Evolutionary conservation across 108 stramenopile species (phyloP), one percentile per base, ranked within the genome.

Genomic region (Cyclostephanos tholiformis): DNA sequence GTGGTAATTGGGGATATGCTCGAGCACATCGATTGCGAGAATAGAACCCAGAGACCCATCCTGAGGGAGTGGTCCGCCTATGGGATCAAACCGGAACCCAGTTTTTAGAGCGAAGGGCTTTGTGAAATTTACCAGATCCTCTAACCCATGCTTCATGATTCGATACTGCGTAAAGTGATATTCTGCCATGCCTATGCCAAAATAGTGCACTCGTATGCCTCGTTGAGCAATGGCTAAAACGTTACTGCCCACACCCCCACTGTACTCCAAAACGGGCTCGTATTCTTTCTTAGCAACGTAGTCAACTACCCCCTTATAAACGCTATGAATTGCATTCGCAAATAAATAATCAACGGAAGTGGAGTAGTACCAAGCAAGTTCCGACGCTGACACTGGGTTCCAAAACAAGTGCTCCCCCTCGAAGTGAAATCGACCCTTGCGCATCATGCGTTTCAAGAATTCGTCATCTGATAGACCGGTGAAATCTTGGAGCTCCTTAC

Each of bases 1-100:
- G 19, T 70, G 69, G 27, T 70, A 70, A 26, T 56, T 36, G n/a
- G 69, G 69, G 41, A 70, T 70, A 27, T 70, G 69, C 39, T 70
- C 69, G 20, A 70, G 39, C 30, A 70, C 69, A 32, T 70, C 69
- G 13, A 58, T 44, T 7, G 69, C 69, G 19, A 70, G 17, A 23
- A 70, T 61, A 6, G 69, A 49, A n/a, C 69, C 69, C 35, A 70
- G 41, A 0, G 56, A 58, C 19, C 69, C 69, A 70, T 58, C 69
- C 16, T 57, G 69, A 36, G 59, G 59, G 25, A 70, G 56, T 17
- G 69, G 69, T 26, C 69, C 30, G 20, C 20, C 7, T 29, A 70
- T 61, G 4, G 69, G 69, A 58, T 70, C 69, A 59, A 70, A 70
- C 29, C 2, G 7, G n/a, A 22, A 70, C 19, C 52, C 69, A n/a